A percentile compares a stretch with the other conserved stretches of the same genome.
These are phyloP conservation scores for Monosporascus ibericus DNA, from an alignment of 2,329 filamentous ascomycete species.

Conservation along the genomic window DNA sequence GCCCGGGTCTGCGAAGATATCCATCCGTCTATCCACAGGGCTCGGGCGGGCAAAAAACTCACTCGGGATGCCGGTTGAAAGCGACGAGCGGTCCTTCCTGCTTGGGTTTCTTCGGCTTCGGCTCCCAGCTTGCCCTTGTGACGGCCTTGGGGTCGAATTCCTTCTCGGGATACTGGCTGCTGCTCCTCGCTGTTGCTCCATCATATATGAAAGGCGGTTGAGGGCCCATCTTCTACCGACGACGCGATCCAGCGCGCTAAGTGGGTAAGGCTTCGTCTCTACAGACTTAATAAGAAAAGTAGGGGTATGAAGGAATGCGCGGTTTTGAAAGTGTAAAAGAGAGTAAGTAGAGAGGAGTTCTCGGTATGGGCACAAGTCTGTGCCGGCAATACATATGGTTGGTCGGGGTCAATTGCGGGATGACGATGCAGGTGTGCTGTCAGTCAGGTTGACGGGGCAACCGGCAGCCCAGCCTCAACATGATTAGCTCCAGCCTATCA, in stretches of 20 bases:
- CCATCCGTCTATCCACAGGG: too few relatives aligned
- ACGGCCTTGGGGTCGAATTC: conserved; percentile 71
- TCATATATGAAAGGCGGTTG: conserved; percentile 27
- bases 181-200: conserved; percentile 10
- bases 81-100: conserved; percentile 70
- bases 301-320: not conserved
- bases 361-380: not conserved
- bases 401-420: not conserved
- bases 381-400: not conserved
- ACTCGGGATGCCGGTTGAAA: conserved; percentile 87
- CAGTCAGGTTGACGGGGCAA: not conserved
- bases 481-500: not conserved
- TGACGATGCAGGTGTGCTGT: not conserved
- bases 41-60: conserved; percentile 26
- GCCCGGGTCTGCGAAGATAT: not conserved
- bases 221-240: conserved; percentile 17
- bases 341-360: not conserved
- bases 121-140: conserved; percentile 70
- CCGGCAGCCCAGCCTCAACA: not conserved
- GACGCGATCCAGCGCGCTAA: conserved; percentile 11
- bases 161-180: conserved; percentile 20
- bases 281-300: not conserved
- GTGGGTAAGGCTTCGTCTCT: not conserved
- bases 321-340: not conserved
- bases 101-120: conserved; percentile 56